These are phyloP conservation scores for Fusarium aywerte DNA, from an alignment of 2,329 filamentous ascomycete genomes.

Conservation along the genomic window DNA sequence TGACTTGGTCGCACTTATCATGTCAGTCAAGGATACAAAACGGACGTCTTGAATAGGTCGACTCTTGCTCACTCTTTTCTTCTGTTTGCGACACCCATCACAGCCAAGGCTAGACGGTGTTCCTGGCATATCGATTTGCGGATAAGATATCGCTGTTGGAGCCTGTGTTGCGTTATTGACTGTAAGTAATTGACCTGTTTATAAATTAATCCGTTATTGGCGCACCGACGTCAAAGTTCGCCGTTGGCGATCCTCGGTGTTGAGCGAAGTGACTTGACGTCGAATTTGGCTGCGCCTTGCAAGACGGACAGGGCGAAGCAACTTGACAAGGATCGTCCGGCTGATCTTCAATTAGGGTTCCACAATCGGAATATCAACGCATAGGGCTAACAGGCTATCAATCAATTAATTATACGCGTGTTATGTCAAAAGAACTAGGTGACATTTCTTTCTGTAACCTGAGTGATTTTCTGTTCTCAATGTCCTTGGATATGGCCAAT, in stretches of 20 bases:
- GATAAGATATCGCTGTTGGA: neutral
- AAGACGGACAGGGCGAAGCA: neutral
- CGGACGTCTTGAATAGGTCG: neutral
- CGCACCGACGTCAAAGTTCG: neutral
- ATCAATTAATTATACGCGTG: neutral
- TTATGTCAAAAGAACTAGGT: neutral
- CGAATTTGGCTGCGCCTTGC: neutral
- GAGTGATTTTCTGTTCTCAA: neutral
- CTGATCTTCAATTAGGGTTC: neutral
- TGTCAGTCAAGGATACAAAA: neutral
- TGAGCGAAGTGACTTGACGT: slow-evolving; percentile 3
- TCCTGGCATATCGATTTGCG: slow-evolving; percentile 17
- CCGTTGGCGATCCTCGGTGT: neutral
- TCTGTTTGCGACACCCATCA: slow-evolving; percentile 33
- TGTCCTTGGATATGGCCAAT: neutral
- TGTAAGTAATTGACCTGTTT: neutral
- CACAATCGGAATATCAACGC: neutral
- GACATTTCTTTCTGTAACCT: neutral
- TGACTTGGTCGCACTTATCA: slow-evolving; percentile 21
- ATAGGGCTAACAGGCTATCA: neutral
- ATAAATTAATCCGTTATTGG: neutral
- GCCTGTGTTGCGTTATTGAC: too few relatives aligned
- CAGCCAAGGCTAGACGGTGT: slow-evolving; percentile 33
- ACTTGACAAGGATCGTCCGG: neutral
- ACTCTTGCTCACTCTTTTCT: slow-evolving; percentile 29